phyloP scores from a whole-genome alignment of 352 stramenopile species.

The Phytophthora constricta region DNA sequence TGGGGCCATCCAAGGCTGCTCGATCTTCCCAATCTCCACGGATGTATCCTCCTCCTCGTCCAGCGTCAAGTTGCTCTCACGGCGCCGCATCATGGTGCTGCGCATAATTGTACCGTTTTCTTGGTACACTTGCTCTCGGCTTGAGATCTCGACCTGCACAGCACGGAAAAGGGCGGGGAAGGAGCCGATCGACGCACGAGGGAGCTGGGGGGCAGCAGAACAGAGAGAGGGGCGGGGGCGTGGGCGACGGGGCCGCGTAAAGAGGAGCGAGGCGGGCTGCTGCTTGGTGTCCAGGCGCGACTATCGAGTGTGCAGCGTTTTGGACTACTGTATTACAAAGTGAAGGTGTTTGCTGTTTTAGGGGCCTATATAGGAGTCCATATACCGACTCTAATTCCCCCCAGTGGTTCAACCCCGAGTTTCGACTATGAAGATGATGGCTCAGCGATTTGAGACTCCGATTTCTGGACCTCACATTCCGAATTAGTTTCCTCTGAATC shows the following conservation, averaged over 20 bases:
- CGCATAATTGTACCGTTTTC: constrained; percentile 30
- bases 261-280: neutral
- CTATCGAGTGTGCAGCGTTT: too few relatives aligned
- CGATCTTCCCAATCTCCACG: constrained; percentile 42
- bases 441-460: too few relatives aligned
- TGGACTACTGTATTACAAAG: too few relatives aligned
- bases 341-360: too few relatives aligned
- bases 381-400: too few relatives aligned
- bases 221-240: neutral
- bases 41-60: constrained; percentile 54
- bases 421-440: too few relatives aligned
- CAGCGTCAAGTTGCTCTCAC: constrained; percentile 75
- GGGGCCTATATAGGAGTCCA: too few relatives aligned
- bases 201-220: neutral
- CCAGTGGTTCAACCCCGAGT: too few relatives aligned
- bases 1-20: constrained; percentile 67
- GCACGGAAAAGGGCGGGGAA: neutral
- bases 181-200: neutral
- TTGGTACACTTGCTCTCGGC: constrained; percentile 13
- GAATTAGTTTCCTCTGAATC: too few relatives aligned
- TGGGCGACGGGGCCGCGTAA: neutral
- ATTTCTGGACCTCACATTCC: too few relatives aligned
- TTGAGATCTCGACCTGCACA: neutral
- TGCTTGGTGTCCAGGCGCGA: too few relatives aligned
- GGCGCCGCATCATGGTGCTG: constrained; percentile 48